Evolutionary conservation across 2,329 filamentous ascomycete genomes (phyloP).

Genomic region (Paracorniculantispora psalliotae): DNA sequence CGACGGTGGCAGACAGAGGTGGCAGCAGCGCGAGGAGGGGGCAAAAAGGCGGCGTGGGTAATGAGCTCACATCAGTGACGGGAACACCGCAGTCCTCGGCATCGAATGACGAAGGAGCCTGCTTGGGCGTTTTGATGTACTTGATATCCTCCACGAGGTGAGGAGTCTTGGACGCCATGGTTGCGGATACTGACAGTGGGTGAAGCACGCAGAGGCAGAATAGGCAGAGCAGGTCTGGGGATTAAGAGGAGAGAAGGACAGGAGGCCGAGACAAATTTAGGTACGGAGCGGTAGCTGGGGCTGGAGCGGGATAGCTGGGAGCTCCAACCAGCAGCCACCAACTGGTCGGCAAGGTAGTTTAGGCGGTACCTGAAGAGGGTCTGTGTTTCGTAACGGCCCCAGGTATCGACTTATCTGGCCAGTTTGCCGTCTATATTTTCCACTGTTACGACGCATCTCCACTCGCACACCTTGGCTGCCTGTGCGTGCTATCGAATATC

Average conservation of each 20-base stretch:
- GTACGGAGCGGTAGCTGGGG: neutral
- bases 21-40: neutral
- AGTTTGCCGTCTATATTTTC: neutral
- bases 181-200: neutral
- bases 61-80: constrained; percentile 36
- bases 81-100: constrained; percentile 55
- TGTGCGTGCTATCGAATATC: neutral
- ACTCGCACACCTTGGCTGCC: neutral
- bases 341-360: too few relatives aligned
- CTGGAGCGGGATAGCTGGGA: neutral
- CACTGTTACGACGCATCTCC: neutral
- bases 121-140: constrained; percentile 35
- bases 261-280: constrained; percentile 7
- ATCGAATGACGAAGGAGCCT: constrained; percentile 55
- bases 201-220: constrained; percentile 3
- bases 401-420: neutral
- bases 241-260: neutral
- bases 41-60: constrained; percentile 21
- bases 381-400: neutral
- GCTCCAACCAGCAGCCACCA: neutral
- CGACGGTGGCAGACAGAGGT: neutral
- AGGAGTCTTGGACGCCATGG: constrained; percentile 13
- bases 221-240: neutral
- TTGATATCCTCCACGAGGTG: constrained; percentile 13
- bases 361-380: neutral